Base-by-base conservation (phyloP, 352 stramenopile genomes). In the Phytophthora foliorum region DNA sequence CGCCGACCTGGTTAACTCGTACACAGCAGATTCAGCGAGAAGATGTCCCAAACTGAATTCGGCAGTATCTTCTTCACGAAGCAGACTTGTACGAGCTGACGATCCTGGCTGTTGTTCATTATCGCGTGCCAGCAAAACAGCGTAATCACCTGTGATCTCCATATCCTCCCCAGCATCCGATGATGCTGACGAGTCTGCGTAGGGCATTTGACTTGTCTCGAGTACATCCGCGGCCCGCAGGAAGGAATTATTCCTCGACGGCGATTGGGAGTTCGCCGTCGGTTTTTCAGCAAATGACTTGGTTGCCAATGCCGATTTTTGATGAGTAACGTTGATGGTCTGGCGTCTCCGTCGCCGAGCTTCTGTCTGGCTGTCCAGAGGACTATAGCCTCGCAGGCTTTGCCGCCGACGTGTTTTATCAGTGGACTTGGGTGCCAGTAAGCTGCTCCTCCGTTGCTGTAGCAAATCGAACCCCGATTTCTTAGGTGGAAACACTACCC, bases 81-180 rank as follows among this genome's bases (percentile, higher is more conserved):
- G 48, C 32, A 65, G 4, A 63, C 24, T 46, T 14, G 39, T 14
- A 46, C 0, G 17, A 42, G 24, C 31, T 41, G 42, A 55, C 61
- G 13, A 64, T 29, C 11, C 41, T 7, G 27, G 44, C 27, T 45
- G 63, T 49, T 63, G 64, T 57, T 61, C 46, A 25, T 11, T 62
- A 6, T 64, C 52, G 17, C 46, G 69, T 10, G 60, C 57, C 25
- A 77, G 29, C 8, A 72, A 51, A 9, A 74, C 59, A 5, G 80
- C 82, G 58, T 89, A 94, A 24, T 96, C 89, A 4, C 86, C 89
- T 1, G 89, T 95, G 54, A 96, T 91, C 29, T 96, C 89, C 86
- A 96, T 96, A 50, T 96, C 89, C 54, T 96, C 89, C 3, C 82
- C 84, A 44, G 83, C 82, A 52, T 92, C 86, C 0, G 85, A 93